Evolutionary conservation across 2,329 filamentous ascomycete species (phyloP).

Genomic region (Fusarium stilboides): DNA sequence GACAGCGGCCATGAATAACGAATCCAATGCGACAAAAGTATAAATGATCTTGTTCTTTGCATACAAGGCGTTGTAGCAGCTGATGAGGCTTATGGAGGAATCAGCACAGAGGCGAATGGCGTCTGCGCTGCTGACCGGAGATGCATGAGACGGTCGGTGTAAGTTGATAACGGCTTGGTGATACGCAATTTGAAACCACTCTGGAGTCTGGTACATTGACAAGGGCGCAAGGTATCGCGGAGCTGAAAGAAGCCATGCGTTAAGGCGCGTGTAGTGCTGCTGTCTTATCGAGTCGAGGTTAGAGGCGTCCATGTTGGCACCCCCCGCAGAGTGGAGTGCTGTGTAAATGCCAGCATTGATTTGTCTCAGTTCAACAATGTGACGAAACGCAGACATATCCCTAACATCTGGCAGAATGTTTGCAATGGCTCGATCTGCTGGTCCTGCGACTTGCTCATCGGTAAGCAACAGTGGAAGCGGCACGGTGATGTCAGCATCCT

Average conservation of each 20-base stretch:
- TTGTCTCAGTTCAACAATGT: slow-evolving; percentile 39
- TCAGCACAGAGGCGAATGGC: slow-evolving; percentile 44
- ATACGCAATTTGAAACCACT: slow-evolving; percentile 48
- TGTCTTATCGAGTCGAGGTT: slow-evolving; percentile 40
- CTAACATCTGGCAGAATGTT: slow-evolving; percentile 37
- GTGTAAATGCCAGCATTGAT: slow-evolving; percentile 44
- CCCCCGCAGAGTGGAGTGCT: slow-evolving; percentile 41
- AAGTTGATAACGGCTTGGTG: slow-evolving; percentile 46
- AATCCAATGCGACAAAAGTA: slow-evolving; percentile 41
- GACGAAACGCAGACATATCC: slow-evolving; percentile 45
- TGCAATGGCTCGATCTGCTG: slow-evolving; percentile 29
- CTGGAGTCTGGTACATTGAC: slow-evolving; percentile 46
- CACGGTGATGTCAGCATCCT: slow-evolving; percentile 44
- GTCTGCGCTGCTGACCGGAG: slow-evolving; percentile 43
- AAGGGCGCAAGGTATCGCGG: slow-evolving; percentile 43
- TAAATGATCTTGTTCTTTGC: slow-evolving; percentile 47
- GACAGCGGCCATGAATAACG: slow-evolving; percentile 44
- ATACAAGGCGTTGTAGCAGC: slow-evolving; percentile 44
- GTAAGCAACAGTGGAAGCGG: slow-evolving; percentile 35
- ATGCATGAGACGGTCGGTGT: slow-evolving; percentile 43
- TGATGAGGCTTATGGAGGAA: slow-evolving; percentile 45
- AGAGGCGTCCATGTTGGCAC: slow-evolving; percentile 30
- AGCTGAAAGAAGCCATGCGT: slow-evolving; percentile 41
- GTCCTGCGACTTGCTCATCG: slow-evolving; percentile 34
- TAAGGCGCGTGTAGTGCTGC: slow-evolving; percentile 42